phyloP scores from a whole-genome alignment of 2,329 filamentous ascomycete genomes.

The Colletotrichum incanum region DNA sequence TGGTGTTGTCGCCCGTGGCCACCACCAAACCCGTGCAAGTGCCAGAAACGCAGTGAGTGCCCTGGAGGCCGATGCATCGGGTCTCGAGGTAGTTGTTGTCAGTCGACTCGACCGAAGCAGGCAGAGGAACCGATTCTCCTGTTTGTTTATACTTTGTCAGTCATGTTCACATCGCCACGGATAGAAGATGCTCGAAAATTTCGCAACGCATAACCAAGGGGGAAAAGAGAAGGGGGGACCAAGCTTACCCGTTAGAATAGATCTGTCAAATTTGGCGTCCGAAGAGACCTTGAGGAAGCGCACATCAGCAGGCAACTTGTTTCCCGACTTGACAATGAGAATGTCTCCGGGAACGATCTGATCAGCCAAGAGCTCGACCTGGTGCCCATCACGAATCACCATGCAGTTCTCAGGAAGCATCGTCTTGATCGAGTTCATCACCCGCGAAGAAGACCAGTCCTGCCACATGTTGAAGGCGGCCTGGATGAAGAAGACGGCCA shows the following conservation, averaged over 20 bases:
- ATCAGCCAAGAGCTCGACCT: slow-evolving; percentile 64
- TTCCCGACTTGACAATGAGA: slow-evolving; percentile 77
- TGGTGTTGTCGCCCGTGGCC: slow-evolving; percentile 79
- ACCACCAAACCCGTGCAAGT: slow-evolving; percentile 78
- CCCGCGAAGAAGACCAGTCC: slow-evolving; percentile 82
- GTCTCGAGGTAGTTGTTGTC: slow-evolving; percentile 85
- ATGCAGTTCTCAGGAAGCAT: slow-evolving; percentile 84
- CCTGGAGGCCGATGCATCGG: slow-evolving; percentile 81
- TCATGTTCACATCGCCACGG: too few species aligned
- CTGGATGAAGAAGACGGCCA: slow-evolving; percentile 79
- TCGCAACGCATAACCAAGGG: not conserved
- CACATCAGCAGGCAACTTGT: slow-evolving; percentile 82
- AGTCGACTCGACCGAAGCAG: slow-evolving; percentile 75
- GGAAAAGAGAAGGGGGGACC: not conserved
- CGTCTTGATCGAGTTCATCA: slow-evolving; percentile 85
- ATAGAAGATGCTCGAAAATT: too few species aligned
- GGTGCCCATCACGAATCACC: slow-evolving; percentile 72
- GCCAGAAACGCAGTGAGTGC: slow-evolving; percentile 84
- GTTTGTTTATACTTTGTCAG: slow-evolving; percentile 23
- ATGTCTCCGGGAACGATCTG: slow-evolving; percentile 83
- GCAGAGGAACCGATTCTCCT: slow-evolving; percentile 77
- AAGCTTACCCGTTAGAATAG: slow-evolving; percentile 76
- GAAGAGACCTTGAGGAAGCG: slow-evolving; percentile 78
- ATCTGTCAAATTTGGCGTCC: slow-evolving; percentile 81
- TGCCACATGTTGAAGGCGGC: slow-evolving; percentile 80